Base-by-base conservation (phyloP, 208 protist genomes). In the Crithidia fasciculata region DNA sequence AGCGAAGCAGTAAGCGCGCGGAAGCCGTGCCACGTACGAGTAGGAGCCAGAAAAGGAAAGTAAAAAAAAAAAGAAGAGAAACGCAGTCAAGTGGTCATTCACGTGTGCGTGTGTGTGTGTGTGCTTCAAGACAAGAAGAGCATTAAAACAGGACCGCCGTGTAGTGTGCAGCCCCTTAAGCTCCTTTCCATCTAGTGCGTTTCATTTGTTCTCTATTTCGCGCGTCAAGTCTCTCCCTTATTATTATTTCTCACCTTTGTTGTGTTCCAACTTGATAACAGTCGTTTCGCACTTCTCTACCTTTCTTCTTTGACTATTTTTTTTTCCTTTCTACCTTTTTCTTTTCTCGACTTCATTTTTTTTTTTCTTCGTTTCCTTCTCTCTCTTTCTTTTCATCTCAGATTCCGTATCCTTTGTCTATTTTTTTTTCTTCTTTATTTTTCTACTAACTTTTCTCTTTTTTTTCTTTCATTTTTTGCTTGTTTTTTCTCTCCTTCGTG, bases 301-400 rank as follows among this genome's bases (percentile, higher is more conserved):
- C 28, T 28, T 28, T 28, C 28, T 28, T 28, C 28, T 28, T 28
- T 28, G 12, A 49, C 9, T 69, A 13, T 66, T 52, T 66, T 28
- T 59, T 12, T 58, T 60, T 53, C 19, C 3, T 57, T 39, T 53
- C 9, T 47, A 53, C 68, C 5, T 64, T 47, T 13, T 40, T 81
- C 40, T 76, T 44, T 50, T 65, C 6, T 58, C 44, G 41, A 13
- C 3, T 52, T 45, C 36, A 12, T 28, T 56, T 63, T 72, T 5
- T 64, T 47, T 6, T 40, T 81, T 54, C 73, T 37, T 65, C 67
- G 59, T 45, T 68, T n/a, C 15, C 52, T 52, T 5, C 60, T 47
- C 36, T 61, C 47, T 70, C 59, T 47, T 49, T 43, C 45, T 57
- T 60, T 5, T 36, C 6, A 52, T 43, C 19, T 67, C 56, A 66